Base-by-base conservation (phyloP, 805 yeast genomes). In the Saturnispora quitensis region DNA sequence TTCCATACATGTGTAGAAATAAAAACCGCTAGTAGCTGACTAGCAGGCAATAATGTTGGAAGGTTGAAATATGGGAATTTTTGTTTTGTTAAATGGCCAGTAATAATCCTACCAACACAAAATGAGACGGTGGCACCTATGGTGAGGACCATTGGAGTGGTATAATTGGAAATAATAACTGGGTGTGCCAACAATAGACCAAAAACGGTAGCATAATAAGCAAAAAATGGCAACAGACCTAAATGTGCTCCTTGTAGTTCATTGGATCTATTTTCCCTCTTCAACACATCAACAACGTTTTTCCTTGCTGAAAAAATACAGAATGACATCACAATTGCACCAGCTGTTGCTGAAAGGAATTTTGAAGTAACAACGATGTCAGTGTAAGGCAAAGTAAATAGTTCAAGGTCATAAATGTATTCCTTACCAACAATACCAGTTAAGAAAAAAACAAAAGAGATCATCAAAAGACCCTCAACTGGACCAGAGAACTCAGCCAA, bases 401-500 rank as follows among this genome's bases (percentile, higher is more conserved):
- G 48, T 28, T 69, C 67, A 12, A 61, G 56, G 45, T 73, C 73
- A 95, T 96, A 90, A 40, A 80, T 62, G 1, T 33, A 13, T 1
- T 71, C 74, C 3, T 88, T 83, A 3, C 97, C 97, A 49, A 70
- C 66, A 35, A 80, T 51, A 4, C 88, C 96, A 0, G 95, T 85
- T 22, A 77, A 43, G 4, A 78, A 51, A 61, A 78, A 88, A 17
- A 83, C 68, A 0, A 60, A 65, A 22, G 78, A 67, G 49, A 88
- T 72, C 68, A 84, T 73, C 56, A 89, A 63, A 28, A 90, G 86
- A 2, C 98, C 98, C 68, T 90, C 98, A 3, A 91, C 97, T 0
- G 98, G 98, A 0, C 98, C 98, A 13, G 95, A 85, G 60, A 88
- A 81, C 55, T 76, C 82, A 35, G 91, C 81, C 50, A 90, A 71